A percentile compares a stretch with the other conserved stretches of the same genome.
Conservation (phyloP, 116 monocot species). For the Cymodocea nodosa region DNA sequence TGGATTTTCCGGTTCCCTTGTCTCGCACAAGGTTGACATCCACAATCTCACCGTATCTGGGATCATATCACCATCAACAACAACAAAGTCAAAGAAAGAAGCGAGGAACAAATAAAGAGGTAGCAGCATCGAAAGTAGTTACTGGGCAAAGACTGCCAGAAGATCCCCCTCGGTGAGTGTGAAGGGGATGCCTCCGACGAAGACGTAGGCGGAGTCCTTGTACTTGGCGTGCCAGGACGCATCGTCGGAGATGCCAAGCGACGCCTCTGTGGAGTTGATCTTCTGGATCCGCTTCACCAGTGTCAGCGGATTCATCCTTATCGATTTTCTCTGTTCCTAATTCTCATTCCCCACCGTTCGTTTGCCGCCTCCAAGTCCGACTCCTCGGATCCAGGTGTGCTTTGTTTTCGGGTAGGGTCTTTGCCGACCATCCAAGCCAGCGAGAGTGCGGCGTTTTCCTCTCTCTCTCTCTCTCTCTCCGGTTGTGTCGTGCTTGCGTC, state of each 20-base stretch:
- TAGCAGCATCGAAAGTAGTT: background rate
- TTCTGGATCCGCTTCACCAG: conserved; percentile 85
- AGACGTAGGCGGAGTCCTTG: conserved; percentile 93
- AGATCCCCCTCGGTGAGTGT: conserved; percentile 95
- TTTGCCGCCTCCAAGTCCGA: too few species aligned
- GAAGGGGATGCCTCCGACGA: conserved; percentile 79
- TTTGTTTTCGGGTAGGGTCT: too few species aligned
- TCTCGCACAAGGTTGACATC: conserved; percentile 95
- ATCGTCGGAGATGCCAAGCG: conserved; percentile 72
- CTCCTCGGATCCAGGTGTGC: too few species aligned
- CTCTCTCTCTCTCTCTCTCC: too few species aligned
- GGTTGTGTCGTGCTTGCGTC: too few species aligned
- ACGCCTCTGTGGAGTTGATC: conserved; percentile 69
- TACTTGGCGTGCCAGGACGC: conserved; percentile 93
- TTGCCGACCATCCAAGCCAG: too few species aligned
- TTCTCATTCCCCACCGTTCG: too few species aligned
- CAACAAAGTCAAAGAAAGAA: background rate
- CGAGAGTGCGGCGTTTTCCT: too few species aligned
- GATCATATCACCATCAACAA: background rate
- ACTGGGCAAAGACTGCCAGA: conserved; percentile 89
- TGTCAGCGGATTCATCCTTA: conserved; percentile 82
- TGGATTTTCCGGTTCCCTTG: conserved; percentile 81
- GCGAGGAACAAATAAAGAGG: background rate
- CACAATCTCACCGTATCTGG: conserved; percentile 87
- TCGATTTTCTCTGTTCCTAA: too few species aligned